Base-by-base conservation (phyloP, 2,329 filamentous ascomycete species). In the Colletotrichum melonis region DNA sequence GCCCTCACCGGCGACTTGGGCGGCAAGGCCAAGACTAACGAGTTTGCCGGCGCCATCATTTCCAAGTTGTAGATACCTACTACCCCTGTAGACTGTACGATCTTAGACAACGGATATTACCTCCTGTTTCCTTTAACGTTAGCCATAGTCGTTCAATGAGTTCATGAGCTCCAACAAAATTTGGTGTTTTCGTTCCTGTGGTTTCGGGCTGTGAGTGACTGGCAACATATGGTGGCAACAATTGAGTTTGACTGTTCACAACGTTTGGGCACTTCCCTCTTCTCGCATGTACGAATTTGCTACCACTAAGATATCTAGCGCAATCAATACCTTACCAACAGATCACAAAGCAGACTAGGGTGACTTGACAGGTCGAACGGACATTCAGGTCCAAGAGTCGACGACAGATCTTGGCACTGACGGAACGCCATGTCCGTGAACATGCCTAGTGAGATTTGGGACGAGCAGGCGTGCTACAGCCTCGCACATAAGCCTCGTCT, bases 41-140 rank as follows among this genome's bases (percentile, higher is more conserved):
- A 99, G 88, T 99, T 97, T 85, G 95, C 97, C 72, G 90, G 89
- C 74, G 96, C 97, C 78, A 98, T 99, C 82, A 98, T 98, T 85
- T 82, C 84, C 77, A 91, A 88, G 84, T 84, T 91, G 85, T 91
- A 88, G 84, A 82, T 81, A 72, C 75, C 35, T 32, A 67, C 38
- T 42, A 42, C 38, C 38, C 59, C 65, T 70, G 75, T 75, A 76
- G 71, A 75, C 68, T 76, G 75, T 75, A 76, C 71, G 63, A 65
- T 57, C 63, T 57, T 65, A 57, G 63, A 72, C 72, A 74, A 73
- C 69, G 66, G 59, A 58, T 69, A 46, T 56, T 63, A 49, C 42
- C 42, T 49, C 38, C 38, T 67, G 35, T 68, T 74, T 75, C 69
- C 60, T 55, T 69, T 69, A 55, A 55, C 59, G 72, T 72, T 75